Conservation (phyloP, 2,329 filamentous ascomycete species). For the Orbilia quercus region DNA sequence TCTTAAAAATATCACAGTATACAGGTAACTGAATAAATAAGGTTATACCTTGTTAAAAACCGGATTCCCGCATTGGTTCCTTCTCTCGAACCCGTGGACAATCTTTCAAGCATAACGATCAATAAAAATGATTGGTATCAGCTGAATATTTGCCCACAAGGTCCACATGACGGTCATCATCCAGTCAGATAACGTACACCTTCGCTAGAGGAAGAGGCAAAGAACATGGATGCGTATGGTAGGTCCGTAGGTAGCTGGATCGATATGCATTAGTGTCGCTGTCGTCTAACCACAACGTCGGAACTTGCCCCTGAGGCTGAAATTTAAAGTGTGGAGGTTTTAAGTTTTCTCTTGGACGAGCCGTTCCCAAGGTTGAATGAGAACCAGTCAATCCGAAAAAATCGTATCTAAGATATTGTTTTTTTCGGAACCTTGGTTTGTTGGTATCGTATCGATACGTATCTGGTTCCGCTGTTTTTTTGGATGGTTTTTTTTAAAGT, state of each 20-base stretch:
- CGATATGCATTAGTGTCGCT: not conserved
- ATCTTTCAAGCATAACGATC: too few species aligned
- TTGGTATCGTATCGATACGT: not conserved
- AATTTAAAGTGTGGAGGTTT: constrained; percentile 33
- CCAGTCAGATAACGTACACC: too few species aligned
- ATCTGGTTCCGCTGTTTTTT: not conserved
- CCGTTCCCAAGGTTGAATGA: constrained; percentile 23
- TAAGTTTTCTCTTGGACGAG: constrained; percentile 6
- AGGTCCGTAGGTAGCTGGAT: too few species aligned
- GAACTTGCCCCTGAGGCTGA: constrained; percentile 45
- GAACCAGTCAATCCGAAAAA: constrained; percentile 47
- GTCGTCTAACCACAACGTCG: constrained; percentile 2
- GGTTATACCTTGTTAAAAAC: too few species aligned
- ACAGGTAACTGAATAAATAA: too few species aligned
- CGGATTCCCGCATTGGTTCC: too few species aligned
- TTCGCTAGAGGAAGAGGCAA: not conserved
- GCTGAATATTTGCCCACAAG: too few species aligned
- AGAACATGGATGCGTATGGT: constrained; percentile 1
- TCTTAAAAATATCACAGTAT: too few species aligned
- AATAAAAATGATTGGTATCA: too few species aligned
- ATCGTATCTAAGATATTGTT: constrained; percentile 5
- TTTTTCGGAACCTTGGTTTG: not conserved
- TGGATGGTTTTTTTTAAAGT: constrained; percentile 38
- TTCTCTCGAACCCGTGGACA: too few species aligned
- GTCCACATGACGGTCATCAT: too few species aligned